A percentile compares a stretch with the other conserved stretches of the same genome.
Evolutionary conservation across 768 basidiomycete species (phyloP).

Genomic region (Russula vinacea): DNA sequence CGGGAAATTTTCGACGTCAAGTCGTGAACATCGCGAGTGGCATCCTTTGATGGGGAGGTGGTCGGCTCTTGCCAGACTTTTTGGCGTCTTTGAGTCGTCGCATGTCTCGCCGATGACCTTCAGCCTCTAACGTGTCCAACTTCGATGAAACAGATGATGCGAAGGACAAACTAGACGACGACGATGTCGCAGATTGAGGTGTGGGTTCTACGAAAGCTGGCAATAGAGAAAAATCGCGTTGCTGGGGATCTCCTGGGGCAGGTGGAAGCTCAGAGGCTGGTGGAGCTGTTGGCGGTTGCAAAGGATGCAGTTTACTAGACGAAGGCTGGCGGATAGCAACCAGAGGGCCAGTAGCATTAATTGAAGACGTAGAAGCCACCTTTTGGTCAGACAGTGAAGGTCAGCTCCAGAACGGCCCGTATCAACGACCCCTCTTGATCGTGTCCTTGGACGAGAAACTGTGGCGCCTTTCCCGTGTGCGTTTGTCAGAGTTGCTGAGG

Average conservation of each 20-base stretch:
- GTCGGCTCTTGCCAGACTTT: constrained; percentile 18
- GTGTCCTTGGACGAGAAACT: constrained; percentile 13
- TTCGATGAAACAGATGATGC: constrained; percentile 26
- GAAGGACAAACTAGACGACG: constrained; percentile 28
- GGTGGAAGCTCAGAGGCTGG: constrained; percentile 20
- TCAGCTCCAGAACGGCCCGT: constrained; percentile 4
- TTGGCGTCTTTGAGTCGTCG: constrained; percentile 22
- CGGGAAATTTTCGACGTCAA: background rate
- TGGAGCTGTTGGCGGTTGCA: constrained; percentile 20
- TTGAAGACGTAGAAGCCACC: background rate
- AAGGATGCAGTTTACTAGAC: constrained; percentile 16
- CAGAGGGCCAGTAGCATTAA: constrained; percentile 17
- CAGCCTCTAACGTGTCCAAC: constrained; percentile 11
- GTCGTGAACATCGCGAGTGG: constrained; percentile 6
- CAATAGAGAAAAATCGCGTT: constrained; percentile 13
- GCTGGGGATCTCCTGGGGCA: constrained; percentile 17
- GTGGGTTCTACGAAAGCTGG: constrained; percentile 19
- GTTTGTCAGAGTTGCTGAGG: constrained; percentile 27
- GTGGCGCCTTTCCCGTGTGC: background rate
- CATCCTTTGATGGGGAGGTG: constrained; percentile 19
- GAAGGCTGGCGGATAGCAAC: constrained; percentile 29
- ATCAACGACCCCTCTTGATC: constrained; percentile 27
- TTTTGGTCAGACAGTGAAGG: constrained; percentile 6
- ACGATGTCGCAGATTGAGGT: constrained; percentile 21
- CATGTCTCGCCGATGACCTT: constrained; percentile 3